Evolutionary conservation across 2,329 filamentous ascomycete genomes (phyloP).

Genomic region (Fusarium pininemorale): DNA sequence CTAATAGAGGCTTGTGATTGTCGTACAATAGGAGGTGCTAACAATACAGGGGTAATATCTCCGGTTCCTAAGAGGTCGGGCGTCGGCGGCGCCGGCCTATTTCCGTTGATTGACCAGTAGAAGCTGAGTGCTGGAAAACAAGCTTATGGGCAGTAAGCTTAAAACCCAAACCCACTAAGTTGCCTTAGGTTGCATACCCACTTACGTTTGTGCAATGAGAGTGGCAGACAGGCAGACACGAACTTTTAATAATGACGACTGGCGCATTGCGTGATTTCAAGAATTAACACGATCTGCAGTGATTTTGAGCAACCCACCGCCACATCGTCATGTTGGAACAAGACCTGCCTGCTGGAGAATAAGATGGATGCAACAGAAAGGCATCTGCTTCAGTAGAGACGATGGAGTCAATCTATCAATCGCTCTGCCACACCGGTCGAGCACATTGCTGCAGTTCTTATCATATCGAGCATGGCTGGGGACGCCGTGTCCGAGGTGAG

Average conservation of each 20-base stretch:
- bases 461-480: neutral
- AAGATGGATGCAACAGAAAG: neutral
- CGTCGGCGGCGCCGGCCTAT: conserved; percentile 9
- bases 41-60: neutral
- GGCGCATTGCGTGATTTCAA: conserved; percentile 14
- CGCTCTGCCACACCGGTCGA: neutral
- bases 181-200: neutral
- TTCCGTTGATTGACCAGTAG: conserved; percentile 9
- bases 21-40: neutral
- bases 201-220: neutral
- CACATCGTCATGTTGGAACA: neutral
- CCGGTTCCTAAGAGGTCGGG: neutral
- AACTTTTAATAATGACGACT: neutral
- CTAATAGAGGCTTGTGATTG: neutral
- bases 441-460: neutral
- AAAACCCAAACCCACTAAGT: neutral
- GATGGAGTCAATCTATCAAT: neutral
- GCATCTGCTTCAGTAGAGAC: neutral
- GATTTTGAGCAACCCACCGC: neutral
- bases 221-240: neutral
- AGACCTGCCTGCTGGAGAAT: neutral
- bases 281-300: neutral
- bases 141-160: conserved; percentile 28
- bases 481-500: conserved; percentile 11
- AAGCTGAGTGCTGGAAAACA: conserved; percentile 19